Conservation (phyloP, 345 rosid species). For the Anacardium occidentale region DNA sequence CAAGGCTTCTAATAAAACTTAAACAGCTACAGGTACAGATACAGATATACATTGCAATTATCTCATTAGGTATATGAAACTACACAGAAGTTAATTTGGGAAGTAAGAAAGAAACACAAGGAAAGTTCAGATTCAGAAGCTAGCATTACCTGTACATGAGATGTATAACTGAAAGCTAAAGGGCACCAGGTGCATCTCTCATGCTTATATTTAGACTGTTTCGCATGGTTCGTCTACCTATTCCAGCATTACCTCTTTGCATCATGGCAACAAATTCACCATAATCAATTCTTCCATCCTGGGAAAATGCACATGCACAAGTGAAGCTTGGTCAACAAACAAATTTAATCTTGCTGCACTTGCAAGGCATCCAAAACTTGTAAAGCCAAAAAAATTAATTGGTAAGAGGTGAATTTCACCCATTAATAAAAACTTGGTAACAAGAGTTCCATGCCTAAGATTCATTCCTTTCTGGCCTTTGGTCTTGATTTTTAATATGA, state of each 20-base stretch:
- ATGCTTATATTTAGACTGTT: slow-evolving; percentile 93
- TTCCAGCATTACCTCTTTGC: slow-evolving; percentile 93
- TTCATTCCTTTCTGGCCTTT: neutral
- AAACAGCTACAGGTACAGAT: too few species aligned
- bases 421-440: neutral
- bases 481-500: neutral
- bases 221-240: slow-evolving; percentile 96
- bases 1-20: too few species aligned
- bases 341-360: neutral
- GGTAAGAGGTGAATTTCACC: neutral
- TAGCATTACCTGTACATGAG: slow-evolving; percentile 33
- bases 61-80: too few species aligned
- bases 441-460: neutral
- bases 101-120: neutral
- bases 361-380: slow-evolving; percentile 1
- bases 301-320: slow-evolving; percentile 22
- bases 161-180: slow-evolving; percentile 18
- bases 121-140: neutral
- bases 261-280: slow-evolving; percentile 98
- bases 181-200: slow-evolving; percentile 67
- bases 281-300: slow-evolving; percentile 97
- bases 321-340: slow-evolving; percentile 1
- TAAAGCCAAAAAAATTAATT: neutral
- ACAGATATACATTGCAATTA: too few species aligned
- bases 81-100: neutral